Evolutionary conservation across 2,329 filamentous ascomycete genomes (phyloP).

Genomic region (Grosmannia clavigera): DNA sequence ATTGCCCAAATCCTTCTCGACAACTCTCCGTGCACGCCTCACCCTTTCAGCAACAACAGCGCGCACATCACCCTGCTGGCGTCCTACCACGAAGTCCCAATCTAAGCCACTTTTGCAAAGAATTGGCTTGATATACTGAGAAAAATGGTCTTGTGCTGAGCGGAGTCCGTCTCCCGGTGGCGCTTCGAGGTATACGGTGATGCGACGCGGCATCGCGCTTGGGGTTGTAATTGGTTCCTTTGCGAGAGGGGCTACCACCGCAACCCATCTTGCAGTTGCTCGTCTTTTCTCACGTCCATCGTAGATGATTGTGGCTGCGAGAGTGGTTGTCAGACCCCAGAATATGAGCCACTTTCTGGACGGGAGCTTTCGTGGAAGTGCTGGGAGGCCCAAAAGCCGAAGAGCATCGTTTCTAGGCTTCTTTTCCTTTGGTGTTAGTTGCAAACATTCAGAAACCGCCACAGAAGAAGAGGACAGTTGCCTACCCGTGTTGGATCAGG

Average conservation of each 20-base stretch:
- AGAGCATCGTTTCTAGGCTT: constrained; percentile 54
- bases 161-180: constrained; percentile 80
- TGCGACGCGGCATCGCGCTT: constrained; percentile 63
- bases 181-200: constrained; percentile 75
- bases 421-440: background rate
- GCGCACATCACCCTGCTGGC: constrained; percentile 83
- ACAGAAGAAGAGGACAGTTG: background rate
- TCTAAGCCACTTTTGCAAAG: constrained; percentile 81
- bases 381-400: constrained; percentile 73
- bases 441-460: background rate
- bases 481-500: constrained; percentile 1
- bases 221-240: constrained; percentile 57
- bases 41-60: constrained; percentile 80
- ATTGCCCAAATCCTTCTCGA: constrained; percentile 31
- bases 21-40: constrained; percentile 53
- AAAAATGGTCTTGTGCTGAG: constrained; percentile 83
- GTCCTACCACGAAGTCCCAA: constrained; percentile 90
- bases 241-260: constrained; percentile 72
- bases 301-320: constrained; percentile 74
- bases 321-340: constrained; percentile 62
- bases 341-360: constrained; percentile 99
- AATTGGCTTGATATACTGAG: constrained; percentile 90
- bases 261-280: constrained; percentile 75
- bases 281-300: constrained; percentile 83
- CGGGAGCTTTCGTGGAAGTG: constrained; percentile 70